Base-by-base conservation (phyloP, 305 asterid species). In the Solanum aculeatissimum region DNA sequence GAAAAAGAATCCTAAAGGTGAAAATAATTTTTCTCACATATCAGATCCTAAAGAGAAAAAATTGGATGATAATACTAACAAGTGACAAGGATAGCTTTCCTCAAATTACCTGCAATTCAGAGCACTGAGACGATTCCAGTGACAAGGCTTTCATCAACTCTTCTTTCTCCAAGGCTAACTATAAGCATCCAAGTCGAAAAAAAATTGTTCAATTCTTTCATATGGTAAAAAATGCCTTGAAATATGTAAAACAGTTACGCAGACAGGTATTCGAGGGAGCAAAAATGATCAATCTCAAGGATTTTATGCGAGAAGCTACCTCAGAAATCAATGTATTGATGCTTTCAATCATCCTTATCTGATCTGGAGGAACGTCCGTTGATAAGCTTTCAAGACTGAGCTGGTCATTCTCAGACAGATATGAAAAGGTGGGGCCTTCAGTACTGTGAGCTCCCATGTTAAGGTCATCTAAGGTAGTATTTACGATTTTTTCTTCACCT, bases 151-250 rank as follows among this genome's bases (percentile, higher is more conserved):
- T 96, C 88, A 85, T 89, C 92, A 94, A 88, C 87, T 95, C 97
- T 85, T 94, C 96, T 91, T 94, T 97, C 91, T 97, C 99, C 93
- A 93, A 84, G 7, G 98, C 82, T 90, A 95, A 89, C 99, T 97
- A 95, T 91, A 90, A 83, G 62, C 72, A 72, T 83, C 66, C 27
- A 68, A 83, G 18, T 78, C 6, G 29, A 47, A 53, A 78, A 7
- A 53, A 77, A 77, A 51, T 29, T 29, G 11, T 32, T 66, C 79
- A 77, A 53, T 51, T 53, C 47, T 77, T 77, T 77, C n/a, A 47
- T 51, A 51, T 51, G 82, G 65, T 77, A 77, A 77, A 51, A 29
- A 77, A 4, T 29, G 45, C 66, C 82, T 77, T 51, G 42, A 18
- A 51, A 53, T 51, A 29, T 29, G 53, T 45, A 40, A 0, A 53